Base-by-base conservation (phyloP, 441 rosid species). In the Corymbia calophylla region DNA sequence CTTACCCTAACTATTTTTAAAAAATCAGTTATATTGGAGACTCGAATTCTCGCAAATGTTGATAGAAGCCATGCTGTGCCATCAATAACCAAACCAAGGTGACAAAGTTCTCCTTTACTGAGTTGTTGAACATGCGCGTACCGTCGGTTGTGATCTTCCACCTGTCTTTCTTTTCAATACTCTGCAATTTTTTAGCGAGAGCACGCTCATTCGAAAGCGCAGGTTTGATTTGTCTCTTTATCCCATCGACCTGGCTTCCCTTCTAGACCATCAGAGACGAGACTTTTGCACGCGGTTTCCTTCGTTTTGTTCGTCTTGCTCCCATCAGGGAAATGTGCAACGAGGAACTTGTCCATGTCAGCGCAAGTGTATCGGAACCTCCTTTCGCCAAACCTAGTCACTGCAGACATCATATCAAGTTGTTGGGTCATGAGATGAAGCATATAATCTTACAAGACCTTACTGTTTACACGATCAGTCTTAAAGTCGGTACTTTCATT, bases 201-300 rank as follows among this genome's bases (percentile, higher is more conserved):
- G 0, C 0, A 32, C 80, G 0, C 27, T 7, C 80, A 1, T 32
- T 2, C 1, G 0, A 4, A 32, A 68, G 80, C 25, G 3, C 25
- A 18, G 80, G 5, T 2, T 2, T 5, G 47, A 19, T 32, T 32
- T 32, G 0, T 32, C 23, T 68, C 25, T 17, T 23, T 18, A 5
- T 1, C 35, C 12, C 0, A 1, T 0, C 0, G 19, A 31, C 2
- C 6, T 31, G 77, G 12, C 3, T 8, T 1, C 77, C 0, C 21
- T 8, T 0, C 0, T 32, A 4, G 6, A 60, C 1, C 7, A 27
- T 2, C 32, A 12, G 68, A 27, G 29, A 32, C 23, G 13, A 32
- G 47, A 68, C 0, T 8, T 68, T 1, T 0, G 44, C 80, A 68
- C 3, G 0, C 13, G 2, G 0, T 0, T 16, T 31, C 0, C 6